Evolutionary conservation across 768 basidiomycete genomes (phyloP).

Genomic region (Leccinum boreale): DNA sequence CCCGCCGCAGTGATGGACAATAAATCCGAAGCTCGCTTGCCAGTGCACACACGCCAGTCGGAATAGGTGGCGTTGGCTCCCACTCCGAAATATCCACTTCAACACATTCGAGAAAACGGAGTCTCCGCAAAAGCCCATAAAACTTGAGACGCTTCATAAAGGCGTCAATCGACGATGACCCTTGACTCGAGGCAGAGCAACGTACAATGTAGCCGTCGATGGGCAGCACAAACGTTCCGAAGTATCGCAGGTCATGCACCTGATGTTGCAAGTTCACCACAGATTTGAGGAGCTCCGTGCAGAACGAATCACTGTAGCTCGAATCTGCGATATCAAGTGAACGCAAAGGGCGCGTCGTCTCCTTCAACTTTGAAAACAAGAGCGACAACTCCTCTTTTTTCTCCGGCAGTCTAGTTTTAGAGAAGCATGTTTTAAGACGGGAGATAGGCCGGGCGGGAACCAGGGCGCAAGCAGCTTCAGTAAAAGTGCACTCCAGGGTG

Average conservation of each 20-base stretch:
- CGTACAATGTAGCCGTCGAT: slow-evolving; percentile 37
- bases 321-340: slow-evolving; percentile 65
- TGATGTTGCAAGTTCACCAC: slow-evolving; percentile 37
- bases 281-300: slow-evolving; percentile 47
- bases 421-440: slow-evolving; percentile 68
- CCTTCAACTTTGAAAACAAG: slow-evolving; percentile 45
- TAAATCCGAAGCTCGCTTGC: slow-evolving; percentile 61
- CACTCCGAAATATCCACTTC: slow-evolving; percentile 67
- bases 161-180: background rate
- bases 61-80: slow-evolving; percentile 53
- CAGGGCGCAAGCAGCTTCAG: slow-evolving; percentile 56
- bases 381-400: slow-evolving; percentile 51
- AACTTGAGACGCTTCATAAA: slow-evolving; percentile 52
- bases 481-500: slow-evolving; percentile 63
- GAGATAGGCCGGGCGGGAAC: slow-evolving; percentile 58
- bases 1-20: slow-evolving; percentile 45
- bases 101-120: slow-evolving; percentile 48
- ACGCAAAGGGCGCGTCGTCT: slow-evolving; percentile 41
- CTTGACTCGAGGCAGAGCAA: slow-evolving; percentile 16
- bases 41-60: slow-evolving; percentile 54
- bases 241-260: slow-evolving; percentile 46
- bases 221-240: slow-evolving; percentile 65
- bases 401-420: slow-evolving; percentile 42
- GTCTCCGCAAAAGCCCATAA: slow-evolving; percentile 55
- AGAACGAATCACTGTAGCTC: slow-evolving; percentile 51